Evolutionary conservation across 257 asterid genomes (phyloP).

Genomic region (Gynochthodes officinalis): DNA sequence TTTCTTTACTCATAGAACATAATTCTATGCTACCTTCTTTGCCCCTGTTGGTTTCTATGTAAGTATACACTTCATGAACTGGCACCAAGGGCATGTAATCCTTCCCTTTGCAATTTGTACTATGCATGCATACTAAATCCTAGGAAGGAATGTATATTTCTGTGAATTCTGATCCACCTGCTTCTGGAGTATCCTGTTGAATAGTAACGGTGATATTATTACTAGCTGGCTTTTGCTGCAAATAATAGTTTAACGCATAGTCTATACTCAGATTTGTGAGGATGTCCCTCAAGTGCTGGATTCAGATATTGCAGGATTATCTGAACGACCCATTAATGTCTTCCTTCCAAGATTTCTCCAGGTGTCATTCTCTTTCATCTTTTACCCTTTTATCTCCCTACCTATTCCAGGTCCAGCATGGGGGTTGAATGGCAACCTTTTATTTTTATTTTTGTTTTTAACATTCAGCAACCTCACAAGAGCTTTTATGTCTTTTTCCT

Average conservation of each 20-base stretch:
- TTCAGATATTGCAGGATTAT: slow-evolving; percentile 71
- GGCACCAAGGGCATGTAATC: too few relatives aligned
- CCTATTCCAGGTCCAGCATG: background rate
- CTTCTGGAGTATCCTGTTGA: background rate
- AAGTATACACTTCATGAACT: too few relatives aligned
- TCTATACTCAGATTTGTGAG: slow-evolving; percentile 59
- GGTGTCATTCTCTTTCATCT: slow-evolving; percentile 34
- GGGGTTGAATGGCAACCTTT: background rate
- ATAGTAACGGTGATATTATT: background rate
- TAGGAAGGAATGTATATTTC: too few relatives aligned
- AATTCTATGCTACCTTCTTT: too few relatives aligned
- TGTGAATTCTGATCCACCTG: background rate
- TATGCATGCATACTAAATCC: too few relatives aligned
- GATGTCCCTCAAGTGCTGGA: slow-evolving; percentile 83
- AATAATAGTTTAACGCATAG: slow-evolving; percentile 3
- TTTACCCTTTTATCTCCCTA: background rate
- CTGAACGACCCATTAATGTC: slow-evolving; percentile 81
- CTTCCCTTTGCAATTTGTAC: too few relatives aligned
- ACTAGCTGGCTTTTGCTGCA: background rate
- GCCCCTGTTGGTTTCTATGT: too few relatives aligned
- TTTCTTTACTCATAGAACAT: background rate
- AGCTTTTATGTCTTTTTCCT: slow-evolving; percentile 15
- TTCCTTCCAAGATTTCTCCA: slow-evolving; percentile 87
- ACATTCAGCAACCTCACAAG: slow-evolving; percentile 6
- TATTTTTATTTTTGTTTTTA: background rate